Percentiles rank a stretch among this genome's conserved stretches.
phyloP scores from a whole-genome alignment of 345 rosid genomes.

The Pseudoturritis turrita region DNA sequence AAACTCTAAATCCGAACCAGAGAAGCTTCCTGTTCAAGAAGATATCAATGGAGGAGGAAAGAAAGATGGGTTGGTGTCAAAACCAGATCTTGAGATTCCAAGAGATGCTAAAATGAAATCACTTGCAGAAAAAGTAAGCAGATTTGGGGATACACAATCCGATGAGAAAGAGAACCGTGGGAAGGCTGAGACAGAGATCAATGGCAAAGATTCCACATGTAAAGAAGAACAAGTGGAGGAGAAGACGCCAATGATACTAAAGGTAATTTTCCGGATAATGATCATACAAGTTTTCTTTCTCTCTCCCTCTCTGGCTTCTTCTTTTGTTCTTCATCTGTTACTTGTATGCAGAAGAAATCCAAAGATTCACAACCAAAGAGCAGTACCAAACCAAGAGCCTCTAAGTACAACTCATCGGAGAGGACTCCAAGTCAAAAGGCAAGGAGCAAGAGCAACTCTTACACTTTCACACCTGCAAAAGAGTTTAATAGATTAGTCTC shows the following conservation, averaged over 20 bases:
- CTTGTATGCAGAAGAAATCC: slow-evolving; percentile 35
- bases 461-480: slow-evolving; percentile 64
- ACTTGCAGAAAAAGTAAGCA: slow-evolving; percentile 21
- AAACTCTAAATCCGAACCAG: slow-evolving; percentile 10
- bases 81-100: not conserved
- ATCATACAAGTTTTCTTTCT: not conserved
- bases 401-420: slow-evolving; percentile 30
- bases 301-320: slow-evolving; percentile 4
- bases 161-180: slow-evolving; percentile 39
- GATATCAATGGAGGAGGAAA: slow-evolving; percentile 7
- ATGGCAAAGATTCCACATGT: slow-evolving; percentile 1
- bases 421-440: slow-evolving; percentile 48
- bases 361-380: slow-evolving; percentile 28
- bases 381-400: slow-evolving; percentile 37
- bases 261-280: slow-evolving; percentile 34
- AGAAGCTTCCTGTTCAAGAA: slow-evolving; percentile 14
- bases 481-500: slow-evolving; percentile 57
- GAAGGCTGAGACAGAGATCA: slow-evolving; percentile 9
- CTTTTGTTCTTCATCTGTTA: not conserved
- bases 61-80: slow-evolving; percentile 5
- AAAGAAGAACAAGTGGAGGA: not conserved
- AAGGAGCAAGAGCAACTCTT: slow-evolving; percentile 37
- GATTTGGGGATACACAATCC: slow-evolving; percentile 9
- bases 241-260: slow-evolving; percentile 33
- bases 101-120: slow-evolving; percentile 12